These are phyloP conservation scores for Myxozyma lipomycoides DNA, from an alignment of 805 yeast species.

Conservation along the genomic window DNA sequence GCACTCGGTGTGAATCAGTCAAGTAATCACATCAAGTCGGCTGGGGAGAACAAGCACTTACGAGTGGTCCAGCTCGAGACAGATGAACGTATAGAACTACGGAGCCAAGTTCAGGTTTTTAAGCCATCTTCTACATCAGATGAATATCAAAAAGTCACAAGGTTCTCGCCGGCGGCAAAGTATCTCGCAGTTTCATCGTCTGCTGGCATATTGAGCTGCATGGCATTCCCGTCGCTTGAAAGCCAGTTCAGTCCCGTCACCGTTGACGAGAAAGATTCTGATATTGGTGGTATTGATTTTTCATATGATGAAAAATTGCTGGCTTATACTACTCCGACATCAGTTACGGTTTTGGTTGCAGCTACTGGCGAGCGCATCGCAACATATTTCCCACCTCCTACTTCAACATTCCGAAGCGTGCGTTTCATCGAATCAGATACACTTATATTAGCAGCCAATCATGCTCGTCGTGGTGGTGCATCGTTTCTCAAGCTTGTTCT, in stretches of 20 bases:
- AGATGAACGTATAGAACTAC: constrained; percentile 45
- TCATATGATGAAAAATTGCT: constrained; percentile 64
- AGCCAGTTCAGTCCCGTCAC: constrained; percentile 37
- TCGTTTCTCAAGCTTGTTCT: constrained; percentile 12
- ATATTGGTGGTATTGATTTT: constrained; percentile 60
- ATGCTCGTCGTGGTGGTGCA: constrained; percentile 22
- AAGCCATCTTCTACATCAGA: constrained; percentile 31
- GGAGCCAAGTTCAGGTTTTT: constrained; percentile 46
- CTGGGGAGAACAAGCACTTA: constrained; percentile 65
- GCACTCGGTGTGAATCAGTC: constrained; percentile 72
- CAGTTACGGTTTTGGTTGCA: constrained; percentile 52
- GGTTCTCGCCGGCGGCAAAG: constrained; percentile 54
- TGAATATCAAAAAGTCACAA: constrained; percentile 47
- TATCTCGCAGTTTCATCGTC: constrained; percentile 69
- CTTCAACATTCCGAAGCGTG: constrained; percentile 17
- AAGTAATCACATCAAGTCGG: constrained; percentile 49
- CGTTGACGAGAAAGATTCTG: constrained; percentile 41
- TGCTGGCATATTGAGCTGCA: constrained; percentile 51
- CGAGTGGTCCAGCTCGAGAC: constrained; percentile 48
- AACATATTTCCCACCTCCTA: constrained; percentile 20
- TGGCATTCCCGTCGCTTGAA: constrained; percentile 54
- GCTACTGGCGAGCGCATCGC: constrained; percentile 42
- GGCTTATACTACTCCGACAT: constrained; percentile 56
- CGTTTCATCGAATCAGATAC: constrained; percentile 10
- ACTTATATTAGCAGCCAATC: constrained; percentile 15